Evolutionary conservation across 306 rosid species (phyloP).

Genomic region (Ormosia semicastrata): DNA sequence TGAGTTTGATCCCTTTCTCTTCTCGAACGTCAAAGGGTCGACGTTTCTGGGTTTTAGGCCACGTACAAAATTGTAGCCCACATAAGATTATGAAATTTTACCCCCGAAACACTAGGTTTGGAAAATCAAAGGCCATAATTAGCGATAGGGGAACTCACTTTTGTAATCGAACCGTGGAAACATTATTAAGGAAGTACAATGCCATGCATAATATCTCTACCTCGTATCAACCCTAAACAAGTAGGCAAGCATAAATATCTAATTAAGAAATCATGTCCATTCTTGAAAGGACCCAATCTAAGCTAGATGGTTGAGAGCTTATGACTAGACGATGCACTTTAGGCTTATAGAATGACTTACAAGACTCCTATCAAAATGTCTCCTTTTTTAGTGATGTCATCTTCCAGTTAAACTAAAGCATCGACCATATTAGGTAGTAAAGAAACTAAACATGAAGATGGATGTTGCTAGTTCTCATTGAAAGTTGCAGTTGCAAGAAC

Average conservation of each 20-base stretch:
- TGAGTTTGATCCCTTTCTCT: too few species aligned
- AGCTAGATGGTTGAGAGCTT: not conserved
- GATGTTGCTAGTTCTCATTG: not conserved
- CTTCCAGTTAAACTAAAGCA: not conserved
- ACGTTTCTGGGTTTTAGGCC: too few species aligned
- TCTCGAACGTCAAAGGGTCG: too few species aligned
- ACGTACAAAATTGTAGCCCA: too few species aligned
- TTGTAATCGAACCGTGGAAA: not conserved
- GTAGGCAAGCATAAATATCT: not conserved
- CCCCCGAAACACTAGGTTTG: too few species aligned
- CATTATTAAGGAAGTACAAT: not conserved
- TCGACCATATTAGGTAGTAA: not conserved
- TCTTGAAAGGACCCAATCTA: not conserved
- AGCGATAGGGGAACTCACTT: too few species aligned
- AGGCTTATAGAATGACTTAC: not conserved
- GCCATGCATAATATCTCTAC: not conserved
- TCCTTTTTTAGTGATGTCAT: not conserved
- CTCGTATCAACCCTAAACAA: not conserved
- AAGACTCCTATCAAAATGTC: not conserved
- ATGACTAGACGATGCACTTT: not conserved
- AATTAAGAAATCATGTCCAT: not conserved
- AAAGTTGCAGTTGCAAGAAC: not conserved
- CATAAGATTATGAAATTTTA: too few species aligned
- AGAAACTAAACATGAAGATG: not conserved
- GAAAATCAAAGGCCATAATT: too few species aligned